Percentiles rank a stretch among this genome's conserved stretches.
phyloP scores from a whole-genome alignment of 2,329 filamentous ascomycete species.

The Diaporthe batatas region DNA sequence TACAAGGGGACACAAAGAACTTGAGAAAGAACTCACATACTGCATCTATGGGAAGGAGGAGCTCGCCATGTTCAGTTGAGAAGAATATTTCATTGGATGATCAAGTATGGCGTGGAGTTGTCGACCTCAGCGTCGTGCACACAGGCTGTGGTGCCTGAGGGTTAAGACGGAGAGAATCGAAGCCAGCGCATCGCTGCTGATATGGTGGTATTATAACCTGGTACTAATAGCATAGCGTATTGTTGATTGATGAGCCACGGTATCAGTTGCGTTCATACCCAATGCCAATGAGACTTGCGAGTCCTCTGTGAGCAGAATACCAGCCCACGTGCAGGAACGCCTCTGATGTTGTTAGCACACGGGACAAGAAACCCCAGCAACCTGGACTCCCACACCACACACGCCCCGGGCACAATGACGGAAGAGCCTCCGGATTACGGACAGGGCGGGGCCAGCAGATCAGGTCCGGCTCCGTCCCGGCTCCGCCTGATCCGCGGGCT shows the following conservation, averaged over 20 bases:
- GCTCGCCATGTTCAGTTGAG: not conserved
- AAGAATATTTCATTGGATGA: not conserved
- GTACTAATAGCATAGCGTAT: not conserved
- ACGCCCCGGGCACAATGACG: not conserved
- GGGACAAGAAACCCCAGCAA: not conserved
- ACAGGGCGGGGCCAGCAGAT: not conserved
- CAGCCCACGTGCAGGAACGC: not conserved
- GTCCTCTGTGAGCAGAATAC: not conserved
- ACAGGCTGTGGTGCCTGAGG: not conserved
- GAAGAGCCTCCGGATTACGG: conserved; percentile 10
- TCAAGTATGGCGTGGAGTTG: not conserved
- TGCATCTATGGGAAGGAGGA: not conserved
- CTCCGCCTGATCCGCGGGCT: conserved; percentile 13
- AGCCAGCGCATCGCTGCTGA: not conserved
- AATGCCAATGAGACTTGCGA: not conserved
- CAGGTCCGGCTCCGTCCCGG: conserved; percentile 15
- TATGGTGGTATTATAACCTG: not conserved
- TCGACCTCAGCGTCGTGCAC: not conserved
- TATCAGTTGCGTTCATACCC: no score
- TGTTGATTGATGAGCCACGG: not conserved
- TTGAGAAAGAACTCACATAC: not conserved
- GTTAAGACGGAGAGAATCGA: not conserved
- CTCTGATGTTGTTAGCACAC: not conserved
- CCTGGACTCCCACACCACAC: not conserved
- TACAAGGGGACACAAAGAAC: not conserved